Evolutionary conservation across 2,329 filamentous ascomycete species (phyloP).

Genomic region (Claviceps pazoutovae): DNA sequence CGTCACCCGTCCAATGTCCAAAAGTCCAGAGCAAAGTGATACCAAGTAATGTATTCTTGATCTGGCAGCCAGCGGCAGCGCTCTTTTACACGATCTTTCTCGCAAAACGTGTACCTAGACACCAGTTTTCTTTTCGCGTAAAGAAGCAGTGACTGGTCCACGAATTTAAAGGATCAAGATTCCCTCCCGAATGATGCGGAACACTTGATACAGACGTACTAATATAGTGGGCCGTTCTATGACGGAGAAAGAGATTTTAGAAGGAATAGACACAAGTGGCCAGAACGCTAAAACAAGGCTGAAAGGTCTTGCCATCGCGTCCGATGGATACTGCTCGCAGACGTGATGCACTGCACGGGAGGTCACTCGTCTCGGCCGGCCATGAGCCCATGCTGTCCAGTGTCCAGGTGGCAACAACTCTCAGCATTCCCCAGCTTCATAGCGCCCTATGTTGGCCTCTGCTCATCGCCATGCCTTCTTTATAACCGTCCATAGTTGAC

Average conservation of each 20-base stretch:
- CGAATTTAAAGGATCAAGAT: too few species aligned
- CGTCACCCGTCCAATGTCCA: too few species aligned
- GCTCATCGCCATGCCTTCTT: neutral
- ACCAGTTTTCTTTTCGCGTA: too few species aligned
- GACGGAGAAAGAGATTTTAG: neutral
- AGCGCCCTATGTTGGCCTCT: neutral
- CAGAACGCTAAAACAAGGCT: neutral
- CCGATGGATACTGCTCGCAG: neutral
- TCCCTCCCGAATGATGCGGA: too few species aligned
- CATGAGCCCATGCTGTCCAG: neutral
- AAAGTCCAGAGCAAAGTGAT: too few species aligned
- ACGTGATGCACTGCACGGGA: neutral
- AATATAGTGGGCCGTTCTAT: too few species aligned
- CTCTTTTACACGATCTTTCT: too few species aligned
- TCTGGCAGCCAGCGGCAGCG: too few species aligned
- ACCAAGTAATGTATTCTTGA: too few species aligned
- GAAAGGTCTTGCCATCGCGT: neutral
- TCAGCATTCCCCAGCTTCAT: neutral
- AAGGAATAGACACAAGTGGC: neutral
- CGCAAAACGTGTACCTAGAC: too few species aligned
- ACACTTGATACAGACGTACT: too few species aligned
- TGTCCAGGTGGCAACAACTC: neutral
- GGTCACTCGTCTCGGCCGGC: neutral
- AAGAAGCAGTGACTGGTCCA: too few species aligned
- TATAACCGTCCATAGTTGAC: conserved; percentile 20